Evolutionary conservation across 2,329 filamentous ascomycete species (phyloP).

Genomic region (Aspergillus brunneoviolaceus): DNA sequence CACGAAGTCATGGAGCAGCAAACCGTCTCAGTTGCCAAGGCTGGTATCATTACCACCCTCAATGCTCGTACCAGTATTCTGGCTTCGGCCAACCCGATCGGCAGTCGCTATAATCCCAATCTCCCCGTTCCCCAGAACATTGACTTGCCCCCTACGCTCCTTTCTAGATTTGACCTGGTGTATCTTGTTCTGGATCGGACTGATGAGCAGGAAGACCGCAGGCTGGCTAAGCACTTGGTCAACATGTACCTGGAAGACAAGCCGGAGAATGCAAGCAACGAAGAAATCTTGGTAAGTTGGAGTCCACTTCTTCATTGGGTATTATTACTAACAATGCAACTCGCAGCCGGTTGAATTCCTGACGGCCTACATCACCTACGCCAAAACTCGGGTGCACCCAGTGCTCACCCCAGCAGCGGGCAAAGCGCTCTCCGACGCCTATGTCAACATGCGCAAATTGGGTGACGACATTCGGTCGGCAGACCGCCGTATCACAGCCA

Average conservation of each 20-base stretch:
- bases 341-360: slow-evolving; percentile 84
- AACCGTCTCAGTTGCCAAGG: slow-evolving; percentile 75
- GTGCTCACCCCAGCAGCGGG: slow-evolving; percentile 75
- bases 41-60: slow-evolving; percentile 79
- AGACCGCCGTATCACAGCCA: slow-evolving; percentile 96
- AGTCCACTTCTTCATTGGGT: background rate
- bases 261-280: slow-evolving; percentile 74
- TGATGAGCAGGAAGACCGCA: slow-evolving; percentile 84
- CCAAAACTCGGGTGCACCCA: slow-evolving; percentile 81
- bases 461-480: slow-evolving; percentile 82
- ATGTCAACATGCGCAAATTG: slow-evolving; percentile 92
- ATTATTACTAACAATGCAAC: slow-evolving; percentile 9
- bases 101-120: slow-evolving; percentile 95
- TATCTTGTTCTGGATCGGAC: slow-evolving; percentile 94
- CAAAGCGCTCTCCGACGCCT: slow-evolving; percentile 79
- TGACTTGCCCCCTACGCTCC: slow-evolving; percentile 87
- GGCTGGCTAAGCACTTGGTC: slow-evolving; percentile 86
- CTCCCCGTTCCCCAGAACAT: slow-evolving; percentile 97
- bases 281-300: slow-evolving; percentile 74
- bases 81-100: slow-evolving; percentile 95
- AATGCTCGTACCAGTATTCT: slow-evolving; percentile 95
- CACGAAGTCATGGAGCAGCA: slow-evolving; percentile 83
- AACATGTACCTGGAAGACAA: slow-evolving; percentile 96
- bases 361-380: slow-evolving; percentile 95
- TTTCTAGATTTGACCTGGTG: slow-evolving; percentile 94